Percentiles rank a stretch among this genome's conserved stretches.
These are phyloP conservation scores for Zasmidium citrigriseum DNA, from an alignment of 2,329 filamentous ascomycete species.

Conservation along the genomic window DNA sequence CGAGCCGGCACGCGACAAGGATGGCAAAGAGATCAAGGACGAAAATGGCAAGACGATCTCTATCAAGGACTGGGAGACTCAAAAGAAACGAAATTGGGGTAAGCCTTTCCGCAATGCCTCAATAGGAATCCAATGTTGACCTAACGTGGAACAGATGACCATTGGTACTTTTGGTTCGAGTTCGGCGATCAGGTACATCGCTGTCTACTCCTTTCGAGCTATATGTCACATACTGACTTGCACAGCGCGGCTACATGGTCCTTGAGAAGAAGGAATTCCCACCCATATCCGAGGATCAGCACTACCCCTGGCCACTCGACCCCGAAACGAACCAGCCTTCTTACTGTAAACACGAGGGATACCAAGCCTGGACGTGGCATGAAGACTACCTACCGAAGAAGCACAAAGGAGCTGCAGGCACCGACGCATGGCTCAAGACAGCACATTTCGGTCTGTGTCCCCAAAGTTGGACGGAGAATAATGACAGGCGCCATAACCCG, in stretches of 20 bases:
- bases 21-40: neutral
- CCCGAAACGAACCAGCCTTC: neutral
- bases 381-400: neutral
- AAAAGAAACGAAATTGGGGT: neutral
- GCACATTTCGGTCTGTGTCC: neutral
- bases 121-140: neutral
- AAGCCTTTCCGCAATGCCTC: neutral
- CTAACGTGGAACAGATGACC: neutral
- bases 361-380: neutral
- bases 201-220: neutral
- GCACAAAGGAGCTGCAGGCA: neutral
- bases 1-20: neutral
- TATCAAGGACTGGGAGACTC: neutral
- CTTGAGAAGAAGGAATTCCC: neutral
- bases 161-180: neutral
- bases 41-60: neutral
- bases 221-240: neutral
- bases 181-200: neutral
- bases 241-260: neutral
- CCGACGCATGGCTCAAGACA: neutral
- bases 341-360: neutral
- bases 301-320: neutral
- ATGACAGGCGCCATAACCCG: neutral
- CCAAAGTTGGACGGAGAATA: neutral
- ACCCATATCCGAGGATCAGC: neutral